Conservation (phyloP, 129 eudicot genomes). For the Rutidosis leptorrhynchoides region DNA sequence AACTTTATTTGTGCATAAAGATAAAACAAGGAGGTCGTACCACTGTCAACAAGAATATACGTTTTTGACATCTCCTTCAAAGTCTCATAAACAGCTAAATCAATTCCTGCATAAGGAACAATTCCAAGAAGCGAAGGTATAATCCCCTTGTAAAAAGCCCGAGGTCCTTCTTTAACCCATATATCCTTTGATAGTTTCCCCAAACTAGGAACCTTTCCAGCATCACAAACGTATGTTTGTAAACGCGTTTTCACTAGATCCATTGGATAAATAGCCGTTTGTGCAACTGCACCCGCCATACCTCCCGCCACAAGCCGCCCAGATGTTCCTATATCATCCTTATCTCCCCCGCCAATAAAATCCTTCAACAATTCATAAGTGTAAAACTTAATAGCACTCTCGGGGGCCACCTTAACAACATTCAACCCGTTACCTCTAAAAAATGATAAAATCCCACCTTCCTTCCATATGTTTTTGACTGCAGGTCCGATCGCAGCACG, state of each 20-base stretch:
- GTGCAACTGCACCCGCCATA: constrained; percentile 95
- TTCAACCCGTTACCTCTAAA: constrained; percentile 90
- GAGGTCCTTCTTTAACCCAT: constrained; percentile 85
- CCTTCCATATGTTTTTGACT: constrained; percentile 60
- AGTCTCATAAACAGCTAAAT: constrained; percentile 79
- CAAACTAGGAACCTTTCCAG: constrained; percentile 68
- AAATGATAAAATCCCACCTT: constrained; percentile 67
- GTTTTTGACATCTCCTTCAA: constrained; percentile 79
- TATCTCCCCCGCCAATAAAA: constrained; percentile 63
- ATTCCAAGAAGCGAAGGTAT: constrained; percentile 94
- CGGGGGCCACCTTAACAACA: constrained; percentile 93
- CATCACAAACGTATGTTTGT: constrained; percentile 65
- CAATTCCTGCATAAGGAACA: constrained; percentile 95
- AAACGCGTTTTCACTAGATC: constrained; percentile 94
- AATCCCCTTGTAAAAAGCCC: constrained; percentile 83
- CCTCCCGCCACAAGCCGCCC: constrained; percentile 95
- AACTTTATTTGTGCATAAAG: background rate
- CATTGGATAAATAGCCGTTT: constrained; percentile 90
- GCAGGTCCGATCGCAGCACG: constrained; percentile 64
- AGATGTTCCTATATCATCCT: constrained; percentile 62
- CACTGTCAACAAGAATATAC: constrained; percentile 63
- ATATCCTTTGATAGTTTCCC: constrained; percentile 75
- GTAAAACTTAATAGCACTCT: constrained; percentile 92
- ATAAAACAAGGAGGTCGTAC: constrained; percentile 31
- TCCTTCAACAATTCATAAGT: constrained; percentile 74